Evolutionary conservation across 2,329 filamentous ascomycete species (phyloP).

Genomic region (Cadophora sp.): DNA sequence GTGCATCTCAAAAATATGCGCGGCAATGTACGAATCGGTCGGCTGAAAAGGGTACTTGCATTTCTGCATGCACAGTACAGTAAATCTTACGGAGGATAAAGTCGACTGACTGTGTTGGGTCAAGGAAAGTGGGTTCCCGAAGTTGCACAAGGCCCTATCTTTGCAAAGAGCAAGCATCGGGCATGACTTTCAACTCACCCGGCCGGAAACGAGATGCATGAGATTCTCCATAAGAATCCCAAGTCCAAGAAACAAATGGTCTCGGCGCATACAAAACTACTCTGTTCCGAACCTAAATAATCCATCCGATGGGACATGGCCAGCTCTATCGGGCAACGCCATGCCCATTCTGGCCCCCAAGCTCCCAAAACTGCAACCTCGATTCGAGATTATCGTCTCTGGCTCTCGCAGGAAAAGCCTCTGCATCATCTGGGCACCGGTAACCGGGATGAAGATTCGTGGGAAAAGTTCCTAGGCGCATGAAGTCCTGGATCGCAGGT

Average conservation of each 20-base stretch:
- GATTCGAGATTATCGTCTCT: constrained; percentile 23
- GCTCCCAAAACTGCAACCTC: neutral
- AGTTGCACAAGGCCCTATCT: constrained; percentile 12
- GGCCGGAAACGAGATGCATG: constrained; percentile 13
- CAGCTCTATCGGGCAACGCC: constrained; percentile 18
- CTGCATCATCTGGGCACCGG: constrained; percentile 24
- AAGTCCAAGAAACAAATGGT: constrained; percentile 3
- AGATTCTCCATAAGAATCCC: constrained; percentile 17
- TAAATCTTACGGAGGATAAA: constrained; percentile 14
- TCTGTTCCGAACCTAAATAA: constrained; percentile 16
- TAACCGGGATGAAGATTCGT: constrained; percentile 24
- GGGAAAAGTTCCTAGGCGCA: constrained; percentile 21
- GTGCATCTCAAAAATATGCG: constrained; percentile 20
- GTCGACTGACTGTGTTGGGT: constrained; percentile 16
- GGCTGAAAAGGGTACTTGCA: constrained; percentile 18
- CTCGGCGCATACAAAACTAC: constrained; percentile 11
- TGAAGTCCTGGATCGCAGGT: neutral
- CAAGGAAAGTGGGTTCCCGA: constrained; percentile 20
- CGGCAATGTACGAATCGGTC: constrained; percentile 18
- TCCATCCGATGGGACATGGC: constrained; percentile 5
- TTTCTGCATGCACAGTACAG: constrained; percentile 6
- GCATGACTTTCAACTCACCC: constrained; percentile 18
- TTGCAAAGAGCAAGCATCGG: constrained; percentile 3
- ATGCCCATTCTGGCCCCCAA: neutral
- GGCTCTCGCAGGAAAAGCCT: constrained; percentile 19